phyloP scores from a whole-genome alignment of 2,329 filamentous ascomycete species.

The Fusarium caatingaense region DNA sequence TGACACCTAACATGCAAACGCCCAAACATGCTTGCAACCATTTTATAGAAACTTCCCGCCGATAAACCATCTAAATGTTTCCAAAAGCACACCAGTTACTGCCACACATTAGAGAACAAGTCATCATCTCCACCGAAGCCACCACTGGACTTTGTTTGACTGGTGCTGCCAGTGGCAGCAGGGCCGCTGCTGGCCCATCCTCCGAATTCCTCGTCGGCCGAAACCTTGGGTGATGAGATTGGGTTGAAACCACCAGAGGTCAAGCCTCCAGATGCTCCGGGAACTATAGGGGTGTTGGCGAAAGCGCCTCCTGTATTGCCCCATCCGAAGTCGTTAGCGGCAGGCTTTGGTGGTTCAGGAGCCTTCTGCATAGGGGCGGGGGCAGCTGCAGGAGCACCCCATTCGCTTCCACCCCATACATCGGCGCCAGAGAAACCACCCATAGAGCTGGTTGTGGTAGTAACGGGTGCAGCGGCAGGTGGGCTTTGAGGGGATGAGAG shows the following conservation, averaged over 20 bases:
- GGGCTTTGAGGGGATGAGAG: slow-evolving; percentile 69
- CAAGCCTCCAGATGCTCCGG: slow-evolving; percentile 59
- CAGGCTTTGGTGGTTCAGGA: slow-evolving; percentile 59
- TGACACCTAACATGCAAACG: slow-evolving; percentile 51
- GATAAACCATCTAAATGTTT: slow-evolving; percentile 26
- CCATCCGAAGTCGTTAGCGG: slow-evolving; percentile 72
- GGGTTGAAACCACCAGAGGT: slow-evolving; percentile 69
- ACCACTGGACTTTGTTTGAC: slow-evolving; percentile 63
- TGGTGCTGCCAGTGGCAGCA: slow-evolving; percentile 53
- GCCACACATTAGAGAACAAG: slow-evolving; percentile 96
- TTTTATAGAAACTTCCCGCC: slow-evolving; percentile 41
- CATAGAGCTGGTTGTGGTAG: slow-evolving; percentile 54
- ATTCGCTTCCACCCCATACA: slow-evolving; percentile 89
- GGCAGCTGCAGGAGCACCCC: slow-evolving; percentile 72
- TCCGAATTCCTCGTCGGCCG: slow-evolving; percentile 94
- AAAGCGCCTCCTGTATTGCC: slow-evolving; percentile 61
- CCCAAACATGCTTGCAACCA: slow-evolving; percentile 47
- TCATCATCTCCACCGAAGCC: slow-evolving; percentile 80
- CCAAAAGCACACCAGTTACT: slow-evolving; percentile 59
- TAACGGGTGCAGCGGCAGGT: slow-evolving; percentile 56
- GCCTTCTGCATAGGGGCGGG: slow-evolving; percentile 70
- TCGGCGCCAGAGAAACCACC: slow-evolving; percentile 67
- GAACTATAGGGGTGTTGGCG: slow-evolving; percentile 69
- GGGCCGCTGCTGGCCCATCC: slow-evolving; percentile 85
- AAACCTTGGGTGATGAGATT: slow-evolving; percentile 70